These are phyloP conservation scores for Boletus edulis DNA, from an alignment of 768 basidiomycete species.

Conservation along the genomic window DNA sequence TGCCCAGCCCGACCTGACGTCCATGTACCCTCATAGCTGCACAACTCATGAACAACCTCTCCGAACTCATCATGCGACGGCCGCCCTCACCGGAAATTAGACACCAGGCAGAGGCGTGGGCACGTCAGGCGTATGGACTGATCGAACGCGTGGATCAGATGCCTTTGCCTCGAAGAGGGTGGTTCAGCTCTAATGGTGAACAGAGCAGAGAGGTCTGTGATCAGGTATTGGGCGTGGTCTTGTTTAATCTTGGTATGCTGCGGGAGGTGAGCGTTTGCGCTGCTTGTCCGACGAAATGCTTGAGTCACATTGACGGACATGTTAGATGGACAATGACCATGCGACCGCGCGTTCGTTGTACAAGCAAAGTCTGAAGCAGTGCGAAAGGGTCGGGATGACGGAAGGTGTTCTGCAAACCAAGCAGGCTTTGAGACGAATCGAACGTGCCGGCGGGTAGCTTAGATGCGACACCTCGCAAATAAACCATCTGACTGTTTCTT, in stretches of 20 bases:
- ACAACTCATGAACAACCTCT: constrained; percentile 50
- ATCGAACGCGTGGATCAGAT: constrained; percentile 27
- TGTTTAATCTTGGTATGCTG: constrained; percentile 62
- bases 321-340: constrained; percentile 34
- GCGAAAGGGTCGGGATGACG: constrained; percentile 28
- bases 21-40: constrained; percentile 31
- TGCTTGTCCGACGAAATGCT: not conserved
- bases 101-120: constrained; percentile 59
- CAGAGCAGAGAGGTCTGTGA: constrained; percentile 44
- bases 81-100: constrained; percentile 36
- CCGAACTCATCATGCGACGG: constrained; percentile 39
- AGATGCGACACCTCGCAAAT: not conserved
- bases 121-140: constrained; percentile 44
- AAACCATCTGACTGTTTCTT: too few relatives aligned
- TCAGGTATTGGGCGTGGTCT: constrained; percentile 49
- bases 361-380: constrained; percentile 31
- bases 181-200: constrained; percentile 24
- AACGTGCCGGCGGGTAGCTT: not conserved
- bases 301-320: not conserved
- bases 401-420: constrained; percentile 37
- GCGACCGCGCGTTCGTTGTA: constrained; percentile 30
- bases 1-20: not conserved
- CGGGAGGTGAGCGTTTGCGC: constrained; percentile 35
- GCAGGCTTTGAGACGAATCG: constrained; percentile 33
- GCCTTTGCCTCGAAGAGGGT: constrained; percentile 16